Evolutionary conservation across 2,329 filamentous ascomycete species (phyloP), one percentile per base, ranked within the genome.

Genomic region (Magnaporthiopsis incrustans): DNA sequence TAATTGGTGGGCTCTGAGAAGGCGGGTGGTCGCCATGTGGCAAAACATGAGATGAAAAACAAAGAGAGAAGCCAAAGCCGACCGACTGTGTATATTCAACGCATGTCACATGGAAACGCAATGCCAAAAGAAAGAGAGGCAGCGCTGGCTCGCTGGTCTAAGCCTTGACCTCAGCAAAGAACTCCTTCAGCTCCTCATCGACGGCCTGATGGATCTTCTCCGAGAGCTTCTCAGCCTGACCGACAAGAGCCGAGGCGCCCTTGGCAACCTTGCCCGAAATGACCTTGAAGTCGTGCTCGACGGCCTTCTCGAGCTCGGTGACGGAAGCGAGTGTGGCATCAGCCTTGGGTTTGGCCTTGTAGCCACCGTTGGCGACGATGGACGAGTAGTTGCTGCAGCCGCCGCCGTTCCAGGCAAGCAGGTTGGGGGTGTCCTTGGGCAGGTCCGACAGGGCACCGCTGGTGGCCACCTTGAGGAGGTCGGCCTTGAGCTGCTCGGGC

Each of bases 371-470:
- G 71, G 86, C 79, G 68, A 96, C 78, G 73, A 97, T 97, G 71
- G 90, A 82, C 67, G 85, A 85, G 86, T 91, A 97, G 89, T 99
- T 97, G 81, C 85, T 88, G 75, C 86, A 90, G 74, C 95, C 95
- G 80, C 92, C 96, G 76, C 96, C 95, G 86, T 99, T 99, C 94
- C 93, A 99, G 77, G 94, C 94, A 67, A 99, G 92, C 74, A 97
- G 83, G 86, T 99, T 99, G 76, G 88, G 87, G 70, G 96, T 99
- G 76, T 81, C 88, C 62, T 81, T 82, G 69, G 94, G 94, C 63
- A 99, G 89, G 72, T 96, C 92, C 70, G 82, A 83, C 64, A 99
- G 88, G 69, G 86, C 85, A 74, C 83, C 89, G 73, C 86, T 78
- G 67, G 95, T 98, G 70, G 89, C 91, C 70, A 98, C 87, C 70